Evolutionary conservation across 1,284 basidiomycete genomes (phyloP).

Genomic region (Malassezia cuniculi): DNA sequence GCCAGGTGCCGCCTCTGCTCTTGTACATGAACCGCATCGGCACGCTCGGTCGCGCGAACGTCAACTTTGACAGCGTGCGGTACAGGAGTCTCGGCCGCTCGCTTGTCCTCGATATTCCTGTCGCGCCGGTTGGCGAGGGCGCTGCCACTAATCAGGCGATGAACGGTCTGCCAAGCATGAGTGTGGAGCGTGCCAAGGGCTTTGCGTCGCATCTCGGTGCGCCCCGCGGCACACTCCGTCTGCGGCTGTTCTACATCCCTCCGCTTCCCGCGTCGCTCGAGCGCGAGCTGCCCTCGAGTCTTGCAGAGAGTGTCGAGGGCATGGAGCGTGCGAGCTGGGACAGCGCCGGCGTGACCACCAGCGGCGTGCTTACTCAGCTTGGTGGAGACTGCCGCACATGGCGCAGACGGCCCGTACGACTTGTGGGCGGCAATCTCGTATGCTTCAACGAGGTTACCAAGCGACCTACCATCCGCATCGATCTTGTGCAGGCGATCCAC

Average conservation of each 20-base stretch:
- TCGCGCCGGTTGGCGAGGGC: slow-evolving; percentile 19
- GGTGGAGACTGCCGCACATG: slow-evolving; percentile 88
- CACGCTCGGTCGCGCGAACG: slow-evolving; percentile 28
- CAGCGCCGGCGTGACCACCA: slow-evolving; percentile 61
- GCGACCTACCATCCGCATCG: slow-evolving; percentile 75
- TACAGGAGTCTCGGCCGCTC: slow-evolving; percentile 25
- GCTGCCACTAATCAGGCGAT: slow-evolving; percentile 19
- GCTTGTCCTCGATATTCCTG: slow-evolving; percentile 33
- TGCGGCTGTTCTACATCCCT: slow-evolving; percentile 63
- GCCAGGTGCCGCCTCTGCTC: slow-evolving; percentile 22
- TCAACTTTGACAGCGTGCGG: slow-evolving; percentile 32
- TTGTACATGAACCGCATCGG: slow-evolving; percentile 34
- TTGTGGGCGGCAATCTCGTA: slow-evolving; percentile 72
- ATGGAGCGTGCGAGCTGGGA: slow-evolving; percentile 79
- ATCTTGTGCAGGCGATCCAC: slow-evolving; percentile 66
- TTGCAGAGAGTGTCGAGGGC: slow-evolving; percentile 83
- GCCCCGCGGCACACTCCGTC: slow-evolving; percentile 31
- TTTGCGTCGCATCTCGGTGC: slow-evolving; percentile 26
- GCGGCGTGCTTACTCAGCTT: slow-evolving; percentile 82
- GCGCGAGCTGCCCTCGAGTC: slow-evolving; percentile 68
- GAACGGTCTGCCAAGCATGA: slow-evolving; percentile 21
- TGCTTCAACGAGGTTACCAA: slow-evolving; percentile 90
- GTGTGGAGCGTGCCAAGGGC: slow-evolving; percentile 16
- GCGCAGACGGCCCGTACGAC: slow-evolving; percentile 70
- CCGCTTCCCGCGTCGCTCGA: slow-evolving; percentile 67